Conservation (phyloP, 345 rosid species). For the Clarkia xantiana region DNA sequence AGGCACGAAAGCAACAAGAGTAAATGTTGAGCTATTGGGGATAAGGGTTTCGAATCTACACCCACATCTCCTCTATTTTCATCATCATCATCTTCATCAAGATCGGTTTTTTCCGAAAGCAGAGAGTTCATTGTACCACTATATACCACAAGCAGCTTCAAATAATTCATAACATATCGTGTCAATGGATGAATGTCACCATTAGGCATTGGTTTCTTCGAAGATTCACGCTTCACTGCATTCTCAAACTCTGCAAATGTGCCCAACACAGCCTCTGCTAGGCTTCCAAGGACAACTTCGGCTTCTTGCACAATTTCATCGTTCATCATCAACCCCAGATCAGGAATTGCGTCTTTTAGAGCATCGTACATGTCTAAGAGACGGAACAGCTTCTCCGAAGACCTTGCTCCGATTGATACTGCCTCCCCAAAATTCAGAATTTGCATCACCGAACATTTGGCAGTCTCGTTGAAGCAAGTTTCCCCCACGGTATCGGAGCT, state of each 20-base stretch:
- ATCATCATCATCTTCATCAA: slow-evolving; percentile 21
- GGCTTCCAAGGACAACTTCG: slow-evolving; percentile 40
- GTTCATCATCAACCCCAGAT: slow-evolving; percentile 45
- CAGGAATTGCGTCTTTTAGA: slow-evolving; percentile 37
- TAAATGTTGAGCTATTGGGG: slow-evolving; percentile 48
- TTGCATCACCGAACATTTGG: slow-evolving; percentile 76
- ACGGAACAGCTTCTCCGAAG: slow-evolving; percentile 87
- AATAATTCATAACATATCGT: slow-evolving; percentile 89
- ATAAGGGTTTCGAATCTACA: slow-evolving; percentile 18
- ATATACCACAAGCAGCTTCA: slow-evolving; percentile 79
- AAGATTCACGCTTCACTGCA: slow-evolving; percentile 57
- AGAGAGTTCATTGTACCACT: slow-evolving; percentile 53
- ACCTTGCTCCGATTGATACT: slow-evolving; percentile 65
- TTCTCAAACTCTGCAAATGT: slow-evolving; percentile 87
- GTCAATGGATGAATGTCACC: slow-evolving; percentile 97
- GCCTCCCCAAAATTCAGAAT: slow-evolving; percentile 89
- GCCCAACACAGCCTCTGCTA: slow-evolving; percentile 72
- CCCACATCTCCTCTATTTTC: background rate
- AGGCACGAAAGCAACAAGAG: slow-evolving; percentile 40
- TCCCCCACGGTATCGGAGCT: slow-evolving; percentile 44
- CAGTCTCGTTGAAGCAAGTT: slow-evolving; percentile 74
- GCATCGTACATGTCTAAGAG: slow-evolving; percentile 93
- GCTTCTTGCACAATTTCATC: slow-evolving; percentile 51
- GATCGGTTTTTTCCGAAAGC: slow-evolving; percentile 36
- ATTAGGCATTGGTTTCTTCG: slow-evolving; percentile 58